Evolutionary conservation across 2,329 filamentous ascomycete species (phyloP).

Genomic region (Bipolaris sorokiniana): DNA sequence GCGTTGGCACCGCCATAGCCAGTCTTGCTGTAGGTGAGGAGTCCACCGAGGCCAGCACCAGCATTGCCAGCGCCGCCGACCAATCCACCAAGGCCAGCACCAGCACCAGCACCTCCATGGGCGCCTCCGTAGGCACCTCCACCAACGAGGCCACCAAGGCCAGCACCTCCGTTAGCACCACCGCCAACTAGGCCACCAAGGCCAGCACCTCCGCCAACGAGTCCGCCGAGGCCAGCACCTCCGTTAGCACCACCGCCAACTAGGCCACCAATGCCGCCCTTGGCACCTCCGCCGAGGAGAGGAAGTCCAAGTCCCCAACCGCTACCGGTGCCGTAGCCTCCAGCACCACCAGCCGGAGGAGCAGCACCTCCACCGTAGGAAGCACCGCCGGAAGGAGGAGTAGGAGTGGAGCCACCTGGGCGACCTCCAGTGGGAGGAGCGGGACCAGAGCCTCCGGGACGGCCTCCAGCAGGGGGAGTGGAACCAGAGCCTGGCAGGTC

Average conservation of each 20-base stretch:
- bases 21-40: background rate
- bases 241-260: background rate
- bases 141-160: background rate
- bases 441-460: background rate
- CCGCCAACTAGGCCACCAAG: background rate
- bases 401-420: background rate
- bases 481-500: background rate
- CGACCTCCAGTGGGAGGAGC: background rate
- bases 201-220: background rate
- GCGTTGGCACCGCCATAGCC: conserved; percentile 1
- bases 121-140: background rate
- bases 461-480: background rate
- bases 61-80: background rate
- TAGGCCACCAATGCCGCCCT: background rate
- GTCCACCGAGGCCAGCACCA: conserved; percentile 2
- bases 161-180: conserved; percentile 1
- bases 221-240: background rate
- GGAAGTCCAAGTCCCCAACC: background rate
- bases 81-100: background rate
- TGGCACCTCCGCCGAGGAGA: background rate
- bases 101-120: background rate
- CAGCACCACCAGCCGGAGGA: background rate
- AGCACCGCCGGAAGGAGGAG: background rate
- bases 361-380: background rate
- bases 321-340: background rate